Conservation (phyloP, 768 basidiomycete genomes). For the Suillus brevipes region DNA sequence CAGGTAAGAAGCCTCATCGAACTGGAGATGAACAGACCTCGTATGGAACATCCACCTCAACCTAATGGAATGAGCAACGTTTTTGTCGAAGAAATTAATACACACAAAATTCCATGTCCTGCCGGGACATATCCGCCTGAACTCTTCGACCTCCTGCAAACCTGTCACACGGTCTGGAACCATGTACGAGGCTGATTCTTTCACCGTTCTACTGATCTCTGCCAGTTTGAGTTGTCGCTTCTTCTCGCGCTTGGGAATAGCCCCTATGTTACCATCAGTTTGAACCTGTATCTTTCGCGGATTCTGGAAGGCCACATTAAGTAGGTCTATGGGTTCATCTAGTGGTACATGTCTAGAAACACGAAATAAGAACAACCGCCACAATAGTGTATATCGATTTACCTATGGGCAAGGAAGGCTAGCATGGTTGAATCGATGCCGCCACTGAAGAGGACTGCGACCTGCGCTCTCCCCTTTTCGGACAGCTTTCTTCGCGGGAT, state of each 20-base stretch:
- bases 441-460: slow-evolving; percentile 92
- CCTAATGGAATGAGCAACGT: slow-evolving; percentile 40
- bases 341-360: slow-evolving; percentile 62
- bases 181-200: slow-evolving; percentile 47
- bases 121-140: slow-evolving; percentile 72
- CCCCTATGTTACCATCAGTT: slow-evolving; percentile 46
- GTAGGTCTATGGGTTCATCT: slow-evolving; percentile 84
- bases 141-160: slow-evolving; percentile 72
- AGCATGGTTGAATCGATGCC: slow-evolving; percentile 92
- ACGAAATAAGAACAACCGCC: not conserved
- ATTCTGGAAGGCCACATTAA: slow-evolving; percentile 96
- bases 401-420: slow-evolving; percentile 79
- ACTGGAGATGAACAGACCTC: slow-evolving; percentile 45
- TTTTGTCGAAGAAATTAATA: slow-evolving; percentile 7
- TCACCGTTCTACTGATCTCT: slow-evolving; percentile 1
- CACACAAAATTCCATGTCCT: slow-evolving; percentile 88
- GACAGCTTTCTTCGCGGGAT: slow-evolving; percentile 54
- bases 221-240: slow-evolving; percentile 26
- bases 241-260: slow-evolving; percentile 45
- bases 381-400: slow-evolving; percentile 18
- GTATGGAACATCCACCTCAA: slow-evolving; percentile 85
- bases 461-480: slow-evolving; percentile 45
- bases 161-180: slow-evolving; percentile 92
- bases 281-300: slow-evolving; percentile 69
- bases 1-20: slow-evolving; percentile 10